Conservation (phyloP, 441 rosid species). For the Kokia cookei region DNA sequence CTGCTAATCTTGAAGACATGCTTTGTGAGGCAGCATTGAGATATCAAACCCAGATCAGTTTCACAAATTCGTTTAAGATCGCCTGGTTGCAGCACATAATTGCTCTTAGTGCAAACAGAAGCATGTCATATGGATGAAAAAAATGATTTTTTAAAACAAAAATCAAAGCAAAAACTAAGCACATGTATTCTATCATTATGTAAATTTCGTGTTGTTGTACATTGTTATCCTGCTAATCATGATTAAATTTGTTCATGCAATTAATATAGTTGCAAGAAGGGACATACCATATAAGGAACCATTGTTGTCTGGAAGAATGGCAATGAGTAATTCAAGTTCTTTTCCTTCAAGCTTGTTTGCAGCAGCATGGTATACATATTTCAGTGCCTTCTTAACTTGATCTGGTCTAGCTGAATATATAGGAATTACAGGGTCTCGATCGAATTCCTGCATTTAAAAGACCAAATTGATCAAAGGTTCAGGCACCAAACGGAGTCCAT, state of each 20-base stretch:
- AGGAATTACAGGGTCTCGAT: slow-evolving; percentile 31
- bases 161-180: not conserved
- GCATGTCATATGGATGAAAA: not conserved
- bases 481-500: not conserved
- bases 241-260: not conserved
- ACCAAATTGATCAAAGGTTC: not conserved
- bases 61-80: slow-evolving; percentile 37
- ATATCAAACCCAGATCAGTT: slow-evolving; percentile 35
- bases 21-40: slow-evolving; percentile 38
- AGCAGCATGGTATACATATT: slow-evolving; percentile 22
- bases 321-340: slow-evolving; percentile 37
- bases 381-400: slow-evolving; percentile 28
- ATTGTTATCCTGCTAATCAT: not conserved
- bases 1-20: slow-evolving; percentile 29
- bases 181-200: not conserved
- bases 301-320: slow-evolving; percentile 36
- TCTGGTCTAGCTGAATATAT: slow-evolving; percentile 32
- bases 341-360: slow-evolving; percentile 26
- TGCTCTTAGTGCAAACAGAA: not conserved
- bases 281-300: slow-evolving; percentile 37
- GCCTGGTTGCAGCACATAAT: slow-evolving; percentile 20
- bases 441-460: slow-evolving; percentile 21
- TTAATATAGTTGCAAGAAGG: not conserved
- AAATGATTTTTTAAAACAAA: not conserved
- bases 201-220: not conserved